Evolutionary conservation across 2,329 filamentous ascomycete species (phyloP).

Genomic region (Geosmithia morbida): DNA sequence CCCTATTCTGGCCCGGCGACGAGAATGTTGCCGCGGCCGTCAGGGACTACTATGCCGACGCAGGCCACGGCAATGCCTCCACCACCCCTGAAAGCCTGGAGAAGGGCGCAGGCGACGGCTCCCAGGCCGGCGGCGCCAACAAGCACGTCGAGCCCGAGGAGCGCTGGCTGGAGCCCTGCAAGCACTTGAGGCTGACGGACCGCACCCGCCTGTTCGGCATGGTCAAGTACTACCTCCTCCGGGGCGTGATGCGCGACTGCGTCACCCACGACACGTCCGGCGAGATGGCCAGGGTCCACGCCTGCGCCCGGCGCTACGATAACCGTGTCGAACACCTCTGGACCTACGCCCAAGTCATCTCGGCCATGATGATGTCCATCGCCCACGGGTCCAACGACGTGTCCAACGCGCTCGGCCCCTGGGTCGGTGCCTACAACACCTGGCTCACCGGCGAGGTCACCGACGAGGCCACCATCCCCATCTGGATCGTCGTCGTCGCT

Average conservation of each 20-base stretch:
- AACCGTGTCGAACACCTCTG: conserved; percentile 42
- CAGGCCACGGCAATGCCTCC: conserved; percentile 1
- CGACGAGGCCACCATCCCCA: conserved; percentile 33
- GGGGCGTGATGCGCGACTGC: conserved; percentile 9
- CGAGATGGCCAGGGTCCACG: conserved; percentile 30
- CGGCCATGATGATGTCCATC: conserved; percentile 47
- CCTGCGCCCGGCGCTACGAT: conserved; percentile 42
- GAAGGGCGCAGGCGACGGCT: too few species aligned
- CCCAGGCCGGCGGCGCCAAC: background rate
- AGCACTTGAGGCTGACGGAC: conserved; percentile 6
- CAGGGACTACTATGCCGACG: conserved; percentile 11
- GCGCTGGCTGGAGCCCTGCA: conserved; percentile 7
- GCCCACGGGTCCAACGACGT: conserved; percentile 55
- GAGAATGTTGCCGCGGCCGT: conserved; percentile 8
- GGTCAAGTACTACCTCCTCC: conserved; percentile 8
- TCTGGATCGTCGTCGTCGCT: conserved; percentile 44
- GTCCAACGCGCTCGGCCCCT: conserved; percentile 46
- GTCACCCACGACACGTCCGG: conserved; percentile 4
- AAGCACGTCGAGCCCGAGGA: conserved; percentile 1
- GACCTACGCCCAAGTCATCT: conserved; percentile 44
- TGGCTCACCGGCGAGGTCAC: conserved; percentile 34
- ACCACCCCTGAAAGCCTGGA: too few species aligned
- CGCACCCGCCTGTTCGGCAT: conserved; percentile 5
- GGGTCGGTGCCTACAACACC: conserved; percentile 46
- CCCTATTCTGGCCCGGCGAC: conserved; percentile 10